phyloP scores from a whole-genome alignment of 495 filamentous ascomycete genomes.

The Chaetomium cochliodes region DNA sequence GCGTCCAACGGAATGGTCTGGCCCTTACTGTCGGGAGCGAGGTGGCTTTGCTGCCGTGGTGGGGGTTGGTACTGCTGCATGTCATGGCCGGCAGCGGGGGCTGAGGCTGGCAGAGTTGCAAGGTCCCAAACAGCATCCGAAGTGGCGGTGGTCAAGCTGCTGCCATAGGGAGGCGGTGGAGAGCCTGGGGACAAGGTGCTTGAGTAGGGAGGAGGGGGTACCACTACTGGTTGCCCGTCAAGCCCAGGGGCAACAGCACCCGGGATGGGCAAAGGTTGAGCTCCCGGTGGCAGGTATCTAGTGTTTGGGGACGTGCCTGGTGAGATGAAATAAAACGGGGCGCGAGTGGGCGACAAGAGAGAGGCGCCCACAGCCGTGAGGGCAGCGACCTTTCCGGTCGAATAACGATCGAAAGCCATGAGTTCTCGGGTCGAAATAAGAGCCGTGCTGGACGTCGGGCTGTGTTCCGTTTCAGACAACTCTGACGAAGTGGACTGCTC shows the following conservation, averaged over 20 bases:
- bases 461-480: constrained; percentile 31
- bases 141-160: constrained; percentile 25
- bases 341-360: constrained; percentile 29
- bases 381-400: constrained; percentile 32
- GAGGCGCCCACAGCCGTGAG: constrained; percentile 33
- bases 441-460: constrained; percentile 29
- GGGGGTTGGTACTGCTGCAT: constrained; percentile 8
- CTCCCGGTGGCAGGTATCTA: constrained; percentile 26
- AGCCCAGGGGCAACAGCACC: background rate
- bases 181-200: constrained; percentile 23
- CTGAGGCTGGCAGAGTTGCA: constrained; percentile 16
- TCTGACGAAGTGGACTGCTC: constrained; percentile 38
- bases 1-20: constrained; percentile 64
- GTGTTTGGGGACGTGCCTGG: constrained; percentile 36
- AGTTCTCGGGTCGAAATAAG: constrained; percentile 50
- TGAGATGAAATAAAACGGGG: constrained; percentile 31
- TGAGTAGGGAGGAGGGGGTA: constrained; percentile 31
- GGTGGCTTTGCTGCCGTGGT: constrained; percentile 26
- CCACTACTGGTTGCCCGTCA: constrained; percentile 23
- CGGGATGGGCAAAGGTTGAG: constrained; percentile 28
- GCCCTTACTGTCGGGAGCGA: constrained; percentile 53
- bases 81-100: constrained; percentile 20
- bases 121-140: constrained; percentile 21
- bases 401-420: constrained; percentile 40
- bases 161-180: constrained; percentile 32